Percentiles rank a stretch among this genome's conserved stretches.
Conservation (phyloP, 2,329 filamentous ascomycete genomes). For the Penicillium sp. region DNA sequence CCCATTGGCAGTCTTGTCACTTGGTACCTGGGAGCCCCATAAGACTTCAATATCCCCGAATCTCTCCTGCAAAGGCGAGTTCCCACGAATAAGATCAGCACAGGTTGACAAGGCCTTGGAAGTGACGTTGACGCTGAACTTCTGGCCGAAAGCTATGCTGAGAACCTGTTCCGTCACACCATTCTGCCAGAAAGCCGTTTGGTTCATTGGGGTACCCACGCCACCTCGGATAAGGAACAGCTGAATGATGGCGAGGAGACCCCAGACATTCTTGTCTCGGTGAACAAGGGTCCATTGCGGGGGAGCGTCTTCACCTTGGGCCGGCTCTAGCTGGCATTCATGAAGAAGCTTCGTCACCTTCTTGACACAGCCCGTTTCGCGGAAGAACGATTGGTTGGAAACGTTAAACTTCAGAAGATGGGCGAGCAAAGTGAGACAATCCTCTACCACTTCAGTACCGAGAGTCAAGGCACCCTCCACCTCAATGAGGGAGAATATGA, state of each 20-base stretch:
- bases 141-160: constrained; percentile 76
- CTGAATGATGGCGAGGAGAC: constrained; percentile 80
- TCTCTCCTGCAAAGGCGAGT: constrained; percentile 76
- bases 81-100: constrained; percentile 84
- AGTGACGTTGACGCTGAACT: constrained; percentile 74
- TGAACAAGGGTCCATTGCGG: constrained; percentile 76
- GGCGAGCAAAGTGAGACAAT: constrained; percentile 86
- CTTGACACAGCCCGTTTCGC: constrained; percentile 81
- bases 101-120: constrained; percentile 84
- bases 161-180: constrained; percentile 78
- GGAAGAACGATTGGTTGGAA: constrained; percentile 91
- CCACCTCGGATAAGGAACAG: constrained; percentile 84
- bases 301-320: constrained; percentile 54
- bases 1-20: constrained; percentile 37
- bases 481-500: constrained; percentile 78
- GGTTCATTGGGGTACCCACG: constrained; percentile 77
- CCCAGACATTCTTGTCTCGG: constrained; percentile 88
- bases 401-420: constrained; percentile 85
- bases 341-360: constrained; percentile 70
- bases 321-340: constrained; percentile 56
- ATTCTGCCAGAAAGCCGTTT: constrained; percentile 80
- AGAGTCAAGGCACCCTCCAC: constrained; percentile 78
- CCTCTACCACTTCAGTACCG: constrained; percentile 85
- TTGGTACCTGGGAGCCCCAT: constrained; percentile 31
- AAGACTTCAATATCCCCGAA: constrained; percentile 85